These are phyloP conservation scores for Ambrosia artemisiifolia DNA, from an alignment of 129 eudicot species.

Conservation along the genomic window DNA sequence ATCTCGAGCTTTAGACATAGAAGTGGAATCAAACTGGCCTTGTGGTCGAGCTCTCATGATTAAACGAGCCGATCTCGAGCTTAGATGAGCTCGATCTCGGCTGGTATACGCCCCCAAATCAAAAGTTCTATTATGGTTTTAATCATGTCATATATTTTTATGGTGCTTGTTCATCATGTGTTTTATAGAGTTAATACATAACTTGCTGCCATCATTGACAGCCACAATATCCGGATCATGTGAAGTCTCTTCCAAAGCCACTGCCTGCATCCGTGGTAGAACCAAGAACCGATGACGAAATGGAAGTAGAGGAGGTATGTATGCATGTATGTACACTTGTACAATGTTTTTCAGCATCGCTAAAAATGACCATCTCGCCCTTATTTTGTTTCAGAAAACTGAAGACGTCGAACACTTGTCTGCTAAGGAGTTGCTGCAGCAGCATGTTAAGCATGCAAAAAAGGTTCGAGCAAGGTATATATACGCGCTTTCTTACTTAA, in stretches of 20 bases:
- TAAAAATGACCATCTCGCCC: constrained; percentile 13
- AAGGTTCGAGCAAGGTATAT: constrained; percentile 73
- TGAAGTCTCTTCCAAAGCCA: constrained; percentile 69
- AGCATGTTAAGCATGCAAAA: constrained; percentile 82
- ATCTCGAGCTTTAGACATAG: no score
- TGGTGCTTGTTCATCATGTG: constrained; percentile 3
- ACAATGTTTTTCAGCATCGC: constrained; percentile 7
- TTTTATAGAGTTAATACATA: neutral
- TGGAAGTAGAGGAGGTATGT: constrained; percentile 59
- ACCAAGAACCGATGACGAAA: constrained; percentile 37
- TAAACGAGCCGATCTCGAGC: no score
- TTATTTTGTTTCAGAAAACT: constrained; percentile 42
- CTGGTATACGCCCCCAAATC: no score
- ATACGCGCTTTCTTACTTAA: constrained; percentile 5
- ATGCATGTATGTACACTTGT: neutral
- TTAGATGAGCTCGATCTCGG: no score
- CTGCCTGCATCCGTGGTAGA: constrained; percentile 47
- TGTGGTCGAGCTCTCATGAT: no score
- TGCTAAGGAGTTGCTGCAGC: constrained; percentile 59
- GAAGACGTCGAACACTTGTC: constrained; percentile 49
- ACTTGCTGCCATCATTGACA: constrained; percentile 20
- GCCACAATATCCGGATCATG: constrained; percentile 48
- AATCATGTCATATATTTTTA: neutral
- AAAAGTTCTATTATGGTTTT: no score
- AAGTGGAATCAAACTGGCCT: no score